A percentile compares a stretch with the other conserved stretches of the same genome.
Conservation (phyloP, 139 green algal species). For the Desmodesmus armatus region DNA sequence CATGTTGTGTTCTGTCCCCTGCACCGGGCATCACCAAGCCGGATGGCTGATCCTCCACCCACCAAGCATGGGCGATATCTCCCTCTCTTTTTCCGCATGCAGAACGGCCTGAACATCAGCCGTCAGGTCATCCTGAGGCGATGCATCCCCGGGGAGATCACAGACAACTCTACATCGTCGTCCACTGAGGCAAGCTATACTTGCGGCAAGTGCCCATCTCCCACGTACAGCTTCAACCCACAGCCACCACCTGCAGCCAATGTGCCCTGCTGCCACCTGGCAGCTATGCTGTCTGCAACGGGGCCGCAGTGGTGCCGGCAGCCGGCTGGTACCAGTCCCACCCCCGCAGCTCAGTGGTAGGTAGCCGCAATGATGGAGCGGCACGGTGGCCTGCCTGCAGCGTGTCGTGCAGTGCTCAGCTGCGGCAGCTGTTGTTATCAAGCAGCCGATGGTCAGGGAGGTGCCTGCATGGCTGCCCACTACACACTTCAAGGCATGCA, state of each 20-base stretch:
- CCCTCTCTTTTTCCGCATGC: slow-evolving; percentile 21
- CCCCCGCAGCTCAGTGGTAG: slow-evolving; percentile 19
- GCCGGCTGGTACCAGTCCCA: slow-evolving; percentile 20
- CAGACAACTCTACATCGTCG: neutral
- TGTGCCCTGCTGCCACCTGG: neutral
- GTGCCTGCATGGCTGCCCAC: neutral
- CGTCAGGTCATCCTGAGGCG: neutral
- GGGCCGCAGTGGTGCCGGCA: slow-evolving; percentile 3
- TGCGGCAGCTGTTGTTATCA: too few species aligned
- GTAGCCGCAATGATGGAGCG: too few species aligned
- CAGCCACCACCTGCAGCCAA: neutral
- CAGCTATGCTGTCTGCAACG: neutral
- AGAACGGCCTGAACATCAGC: neutral
- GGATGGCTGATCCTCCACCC: too few species aligned
- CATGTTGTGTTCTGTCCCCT: too few species aligned
- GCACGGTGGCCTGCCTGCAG: too few species aligned
- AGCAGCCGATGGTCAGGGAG: too few species aligned
- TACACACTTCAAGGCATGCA: neutral
- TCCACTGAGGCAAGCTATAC: neutral
- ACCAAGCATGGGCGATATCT: too few species aligned
- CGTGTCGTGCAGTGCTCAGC: too few species aligned
- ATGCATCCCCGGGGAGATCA: slow-evolving; percentile 5
- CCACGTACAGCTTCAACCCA: slow-evolving; percentile 28
- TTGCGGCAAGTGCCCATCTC: neutral
- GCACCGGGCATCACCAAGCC: too few species aligned